These are phyloP conservation scores for Glycine tomentella DNA, from an alignment of 306 rosid species.

Conservation along the genomic window DNA sequence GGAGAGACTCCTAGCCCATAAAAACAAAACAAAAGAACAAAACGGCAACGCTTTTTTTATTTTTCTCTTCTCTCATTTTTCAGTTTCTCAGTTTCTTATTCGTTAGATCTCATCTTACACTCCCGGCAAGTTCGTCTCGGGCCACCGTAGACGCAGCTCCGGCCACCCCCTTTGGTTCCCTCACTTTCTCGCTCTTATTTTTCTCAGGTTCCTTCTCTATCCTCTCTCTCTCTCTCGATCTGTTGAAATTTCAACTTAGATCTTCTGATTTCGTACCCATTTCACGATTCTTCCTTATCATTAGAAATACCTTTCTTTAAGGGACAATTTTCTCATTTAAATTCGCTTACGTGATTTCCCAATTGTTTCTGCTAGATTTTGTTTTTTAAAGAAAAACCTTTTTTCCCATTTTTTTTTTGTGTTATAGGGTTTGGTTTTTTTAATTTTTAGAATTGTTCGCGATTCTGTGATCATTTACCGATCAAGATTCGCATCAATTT, in stretches of 20 bases:
- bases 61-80: background rate
- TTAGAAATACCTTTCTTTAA: background rate
- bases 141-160: constrained; percentile 39
- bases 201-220: constrained; percentile 21
- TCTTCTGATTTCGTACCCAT: constrained; percentile 42
- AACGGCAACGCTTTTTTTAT: background rate
- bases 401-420: background rate
- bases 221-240: constrained; percentile 27
- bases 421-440: background rate
- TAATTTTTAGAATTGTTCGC: background rate
- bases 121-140: background rate
- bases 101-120: constrained; percentile 20
- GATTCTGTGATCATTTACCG: background rate
- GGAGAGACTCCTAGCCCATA: background rate
- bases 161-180: constrained; percentile 1
- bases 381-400: background rate
- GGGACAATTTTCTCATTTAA: background rate
- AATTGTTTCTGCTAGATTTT: background rate
- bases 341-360: background rate
- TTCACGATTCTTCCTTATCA: background rate
- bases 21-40: background rate
- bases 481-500: background rate
- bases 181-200: background rate
- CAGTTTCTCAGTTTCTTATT: background rate
- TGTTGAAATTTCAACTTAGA: constrained; percentile 29